Percentiles rank a stretch among this genome's conserved stretches.
These are phyloP conservation scores for Basidiobolus meristosporus DNA, from an alignment of 371 early-diverging fungal genomes.

Conservation along the genomic window DNA sequence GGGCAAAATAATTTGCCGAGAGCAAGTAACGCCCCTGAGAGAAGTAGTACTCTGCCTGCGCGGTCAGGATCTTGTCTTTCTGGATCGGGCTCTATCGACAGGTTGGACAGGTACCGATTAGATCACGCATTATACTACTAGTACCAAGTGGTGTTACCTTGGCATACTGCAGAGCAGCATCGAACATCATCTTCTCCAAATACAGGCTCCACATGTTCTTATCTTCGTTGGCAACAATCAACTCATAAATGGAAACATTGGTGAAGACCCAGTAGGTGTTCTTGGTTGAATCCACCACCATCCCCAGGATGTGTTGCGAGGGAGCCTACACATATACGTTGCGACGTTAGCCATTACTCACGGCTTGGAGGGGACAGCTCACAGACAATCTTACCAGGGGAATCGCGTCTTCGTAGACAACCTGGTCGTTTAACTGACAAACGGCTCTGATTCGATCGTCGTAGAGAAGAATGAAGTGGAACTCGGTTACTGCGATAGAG, in stretches of 20 bases:
- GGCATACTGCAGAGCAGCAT: constrained; percentile 51
- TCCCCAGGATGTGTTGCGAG: too few relatives aligned
- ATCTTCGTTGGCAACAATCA: constrained; percentile 73
- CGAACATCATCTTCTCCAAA: constrained; percentile 49
- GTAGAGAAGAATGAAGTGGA: constrained; percentile 72
- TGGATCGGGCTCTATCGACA: constrained; percentile 35
- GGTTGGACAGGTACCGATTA: too few relatives aligned
- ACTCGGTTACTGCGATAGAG: constrained; percentile 62
- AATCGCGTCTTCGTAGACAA: constrained; percentile 63
- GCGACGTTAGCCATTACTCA: too few relatives aligned
- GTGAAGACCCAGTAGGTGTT: constrained; percentile 83
- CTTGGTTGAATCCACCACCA: constrained; percentile 49
- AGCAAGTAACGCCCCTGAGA: constrained; percentile 40
- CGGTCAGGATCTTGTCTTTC: constrained; percentile 48
- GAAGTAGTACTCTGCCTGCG: constrained; percentile 78
- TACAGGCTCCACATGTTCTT: constrained; percentile 83
- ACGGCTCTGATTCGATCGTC: constrained; percentile 50
- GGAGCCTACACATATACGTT: too few relatives aligned
- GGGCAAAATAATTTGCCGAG: constrained; percentile 74
- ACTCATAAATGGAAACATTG: constrained; percentile 53
- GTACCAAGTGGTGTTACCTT: constrained; percentile 36
- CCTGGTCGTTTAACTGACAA: constrained; percentile 52
- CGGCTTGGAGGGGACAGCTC: too few relatives aligned
- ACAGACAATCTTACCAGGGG: too few relatives aligned
- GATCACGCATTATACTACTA: too few relatives aligned